Conservation (phyloP, 495 filamentous ascomycete species). For the Trypethelium eluteriae region DNA sequence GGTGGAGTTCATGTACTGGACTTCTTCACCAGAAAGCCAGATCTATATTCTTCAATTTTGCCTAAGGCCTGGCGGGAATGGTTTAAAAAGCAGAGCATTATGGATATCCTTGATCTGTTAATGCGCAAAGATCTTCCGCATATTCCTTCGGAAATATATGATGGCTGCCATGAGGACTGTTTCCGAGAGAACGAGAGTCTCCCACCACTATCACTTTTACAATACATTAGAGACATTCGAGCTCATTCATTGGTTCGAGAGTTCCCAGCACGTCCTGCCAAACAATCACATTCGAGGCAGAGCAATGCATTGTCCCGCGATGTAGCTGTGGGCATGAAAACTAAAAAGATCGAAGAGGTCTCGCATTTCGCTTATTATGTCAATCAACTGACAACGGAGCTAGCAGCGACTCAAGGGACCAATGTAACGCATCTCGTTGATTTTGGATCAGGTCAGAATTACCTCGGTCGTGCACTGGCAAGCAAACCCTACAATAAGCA, state of each 20-base stretch:
- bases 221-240: constrained; percentile 69
- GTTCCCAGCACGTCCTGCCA: constrained; percentile 34
- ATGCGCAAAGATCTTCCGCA: constrained; percentile 61
- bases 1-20: constrained; percentile 93
- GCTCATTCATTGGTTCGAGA: constrained; percentile 59
- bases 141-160: constrained; percentile 26
- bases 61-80: constrained; percentile 74
- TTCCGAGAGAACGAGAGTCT: constrained; percentile 45
- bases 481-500: constrained; percentile 75
- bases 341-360: constrained; percentile 92
- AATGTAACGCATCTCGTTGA: constrained; percentile 82
- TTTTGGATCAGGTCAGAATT: constrained; percentile 94
- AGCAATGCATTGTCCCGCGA: constrained; percentile 51
- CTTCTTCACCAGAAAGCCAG: constrained; percentile 81
- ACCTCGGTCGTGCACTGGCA: constrained; percentile 81
- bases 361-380: constrained; percentile 58
- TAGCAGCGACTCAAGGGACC: constrained; percentile 36
- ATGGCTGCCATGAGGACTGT: constrained; percentile 8
- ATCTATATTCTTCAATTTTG: constrained; percentile 65
- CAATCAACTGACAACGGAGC: constrained; percentile 43
- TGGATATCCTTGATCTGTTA: constrained; percentile 69
- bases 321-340: constrained; percentile 84
- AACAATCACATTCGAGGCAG: constrained; percentile 24
- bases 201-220: constrained; percentile 59
- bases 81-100: constrained; percentile 59